Conservation (phyloP, 2,329 filamentous ascomycete species). For the Xylariaceae sp. region DNA sequence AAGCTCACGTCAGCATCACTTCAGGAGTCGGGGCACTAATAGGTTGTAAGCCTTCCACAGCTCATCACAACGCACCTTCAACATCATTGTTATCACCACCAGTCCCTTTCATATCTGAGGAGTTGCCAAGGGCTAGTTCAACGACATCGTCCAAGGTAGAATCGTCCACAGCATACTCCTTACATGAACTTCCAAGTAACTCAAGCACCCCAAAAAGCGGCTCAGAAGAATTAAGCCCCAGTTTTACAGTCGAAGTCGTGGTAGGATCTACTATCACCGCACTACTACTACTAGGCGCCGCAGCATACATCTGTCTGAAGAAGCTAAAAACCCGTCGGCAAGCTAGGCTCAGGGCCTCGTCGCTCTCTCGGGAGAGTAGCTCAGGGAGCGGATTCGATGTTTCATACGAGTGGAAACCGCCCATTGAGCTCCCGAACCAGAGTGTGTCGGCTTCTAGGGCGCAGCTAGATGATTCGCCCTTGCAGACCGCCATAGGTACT, state of each 20-base stretch:
- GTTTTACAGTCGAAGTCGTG: background rate
- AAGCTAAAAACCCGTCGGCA: background rate
- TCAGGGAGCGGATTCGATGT: background rate
- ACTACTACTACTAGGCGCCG: background rate
- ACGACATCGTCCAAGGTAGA: background rate
- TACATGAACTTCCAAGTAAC: background rate
- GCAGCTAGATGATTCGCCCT: background rate
- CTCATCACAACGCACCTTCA: background rate
- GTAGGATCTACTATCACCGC: background rate
- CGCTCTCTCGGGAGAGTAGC: background rate
- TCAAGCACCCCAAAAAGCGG: background rate
- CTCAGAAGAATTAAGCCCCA: background rate
- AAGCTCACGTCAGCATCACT: too few species aligned
- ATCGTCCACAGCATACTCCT: background rate
- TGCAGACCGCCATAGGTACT: background rate
- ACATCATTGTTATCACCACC: background rate
- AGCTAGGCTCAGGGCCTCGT: background rate
- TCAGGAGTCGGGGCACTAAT: too few species aligned
- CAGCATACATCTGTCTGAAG: slow-evolving; percentile 1
- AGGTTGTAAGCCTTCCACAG: too few species aligned
- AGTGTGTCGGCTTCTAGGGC: background rate
- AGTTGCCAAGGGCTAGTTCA: background rate
- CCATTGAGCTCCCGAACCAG: slow-evolving; percentile 2
- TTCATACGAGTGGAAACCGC: slow-evolving; percentile 2
- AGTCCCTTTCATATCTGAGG: background rate